Conservation (phyloP, 2,329 filamentous ascomycete species). For the Paraconiothyrium brasiliense region DNA sequence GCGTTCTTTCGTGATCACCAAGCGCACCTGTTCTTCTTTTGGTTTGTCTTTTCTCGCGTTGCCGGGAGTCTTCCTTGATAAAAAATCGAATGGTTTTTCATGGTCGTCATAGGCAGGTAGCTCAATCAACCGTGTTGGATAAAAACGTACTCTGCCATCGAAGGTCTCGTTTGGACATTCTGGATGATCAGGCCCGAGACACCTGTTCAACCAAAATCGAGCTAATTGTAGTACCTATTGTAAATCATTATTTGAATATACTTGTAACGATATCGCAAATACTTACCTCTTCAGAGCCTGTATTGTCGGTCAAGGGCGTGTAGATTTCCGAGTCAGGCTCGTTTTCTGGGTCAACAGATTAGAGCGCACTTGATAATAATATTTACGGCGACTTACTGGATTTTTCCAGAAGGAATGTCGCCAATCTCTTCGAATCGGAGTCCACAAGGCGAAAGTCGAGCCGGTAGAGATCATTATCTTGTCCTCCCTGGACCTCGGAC, state of each 20-base stretch:
- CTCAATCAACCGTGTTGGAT: conserved; percentile 8
- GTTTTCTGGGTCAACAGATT: not conserved
- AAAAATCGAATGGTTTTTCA: conserved; percentile 11
- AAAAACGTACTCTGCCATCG: conserved; percentile 1
- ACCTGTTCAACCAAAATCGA: conserved; percentile 10
- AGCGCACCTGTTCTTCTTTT: not conserved
- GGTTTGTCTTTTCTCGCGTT: not conserved
- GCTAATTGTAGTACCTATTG: conserved; percentile 1
- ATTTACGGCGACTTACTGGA: not conserved
- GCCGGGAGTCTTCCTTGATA: not conserved
- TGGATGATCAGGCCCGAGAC: conserved; percentile 9
- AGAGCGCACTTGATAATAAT: not conserved
- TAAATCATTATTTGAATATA: too few species aligned
- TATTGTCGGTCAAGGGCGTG: conserved; percentile 10
- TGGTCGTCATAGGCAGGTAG: conserved; percentile 7
- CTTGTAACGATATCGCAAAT: too few species aligned
- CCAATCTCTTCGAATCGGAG: conserved; percentile 4
- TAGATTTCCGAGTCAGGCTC: conserved; percentile 12
- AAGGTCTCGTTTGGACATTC: conserved; percentile 11
- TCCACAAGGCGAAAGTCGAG: not conserved
- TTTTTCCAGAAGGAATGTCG: conserved; percentile 11
- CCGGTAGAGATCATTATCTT: not conserved
- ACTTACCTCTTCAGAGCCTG: conserved; percentile 8
- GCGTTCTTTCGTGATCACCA: not conserved
- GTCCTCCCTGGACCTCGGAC: conserved; percentile 8